A percentile compares a stretch with the other conserved stretches of the same genome.
phyloP scores from a whole-genome alignment of 768 basidiomycete genomes.

The Melanogaster broomeanus region DNA sequence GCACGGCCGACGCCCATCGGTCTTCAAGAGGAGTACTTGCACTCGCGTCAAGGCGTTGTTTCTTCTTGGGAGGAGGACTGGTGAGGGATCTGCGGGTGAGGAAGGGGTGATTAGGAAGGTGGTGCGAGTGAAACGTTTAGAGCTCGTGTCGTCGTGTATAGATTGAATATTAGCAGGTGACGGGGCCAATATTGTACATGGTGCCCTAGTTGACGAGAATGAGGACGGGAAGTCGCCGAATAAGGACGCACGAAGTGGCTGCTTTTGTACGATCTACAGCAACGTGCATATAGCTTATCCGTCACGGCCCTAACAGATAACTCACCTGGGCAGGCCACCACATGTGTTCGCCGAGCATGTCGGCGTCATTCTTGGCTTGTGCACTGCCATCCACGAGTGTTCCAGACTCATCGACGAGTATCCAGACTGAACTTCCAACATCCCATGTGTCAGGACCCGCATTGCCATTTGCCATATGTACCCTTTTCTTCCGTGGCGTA shows the following conservation, averaged over 20 bases:
- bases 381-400: conserved; percentile 33
- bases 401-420: conserved; percentile 46
- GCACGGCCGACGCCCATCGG: conserved; percentile 51
- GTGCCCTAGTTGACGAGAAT: conserved; percentile 23
- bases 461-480: conserved; percentile 2
- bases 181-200: conserved; percentile 31
- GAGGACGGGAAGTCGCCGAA: conserved; percentile 32
- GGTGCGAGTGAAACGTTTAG: conserved; percentile 44
- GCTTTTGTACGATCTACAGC: conserved; percentile 24
- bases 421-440: conserved; percentile 51
- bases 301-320: neutral
- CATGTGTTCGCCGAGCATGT: conserved; percentile 25
- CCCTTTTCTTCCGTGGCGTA: conserved; percentile 21
- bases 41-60: conserved; percentile 37
- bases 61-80: conserved; percentile 46
- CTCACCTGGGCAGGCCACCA: conserved; percentile 79
- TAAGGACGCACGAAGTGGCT: conserved; percentile 30
- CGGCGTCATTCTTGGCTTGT: conserved; percentile 24
- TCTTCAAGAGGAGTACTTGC: conserved; percentile 26
- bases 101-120: conserved; percentile 30
- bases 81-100: conserved; percentile 1
- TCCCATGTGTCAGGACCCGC: conserved; percentile 13
- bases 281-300: conserved; percentile 8
- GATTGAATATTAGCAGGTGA: conserved; percentile 45
- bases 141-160: conserved; percentile 32